Evolutionary conservation across 805 yeast species (phyloP), one percentile per base, ranked within the genome.

Genomic region (Naumovozyma castellii): DNA sequence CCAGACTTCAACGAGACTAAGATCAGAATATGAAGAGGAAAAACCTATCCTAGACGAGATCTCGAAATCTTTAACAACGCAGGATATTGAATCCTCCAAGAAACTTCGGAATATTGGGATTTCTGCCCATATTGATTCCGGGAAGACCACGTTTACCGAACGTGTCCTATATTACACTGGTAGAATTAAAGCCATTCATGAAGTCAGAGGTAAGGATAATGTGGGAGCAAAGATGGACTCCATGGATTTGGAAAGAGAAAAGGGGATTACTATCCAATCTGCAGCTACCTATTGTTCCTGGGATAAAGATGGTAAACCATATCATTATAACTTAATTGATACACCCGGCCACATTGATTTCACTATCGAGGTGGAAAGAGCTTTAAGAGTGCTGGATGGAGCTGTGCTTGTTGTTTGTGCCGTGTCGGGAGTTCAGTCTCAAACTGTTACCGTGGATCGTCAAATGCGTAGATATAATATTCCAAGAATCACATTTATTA

Each of bases 191-290:
- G 94, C 95, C 20, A 90, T 88, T 55, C 97, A 88, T 58, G 97
- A 88, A 65, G 97, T 84, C 35, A 75, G 98, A 62, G 98, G 98
- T 36, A 78, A 92, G 56, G 98, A 92, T 62, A 80, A 87, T 50
- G 97, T 92, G 43, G 99, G 99, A 45, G 99, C 99, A 41, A 92
- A 88, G 68, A 92, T 92, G 99, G 98, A 92, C 65, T 90, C 88
- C 45, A 92, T 92, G 98, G 98, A 92, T 53, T 72, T 92, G 50
- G 98, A 92, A 67, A 79, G 98, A 61, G 98, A 92, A 65, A 92
- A 92, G 62, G 98, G 98, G 65, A 92, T 92, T 57, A 92, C 98
- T 38, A 92, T 92, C 60, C 98, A 92, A 67, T 86, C 96, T 44
- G 98, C 98, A 47, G 98, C 98, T 28, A 92, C 98, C 2, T 92